These are phyloP conservation scores for Phytophthora lateralis DNA, from an alignment of 352 stramenopile genomes.

Conservation along the genomic window DNA sequence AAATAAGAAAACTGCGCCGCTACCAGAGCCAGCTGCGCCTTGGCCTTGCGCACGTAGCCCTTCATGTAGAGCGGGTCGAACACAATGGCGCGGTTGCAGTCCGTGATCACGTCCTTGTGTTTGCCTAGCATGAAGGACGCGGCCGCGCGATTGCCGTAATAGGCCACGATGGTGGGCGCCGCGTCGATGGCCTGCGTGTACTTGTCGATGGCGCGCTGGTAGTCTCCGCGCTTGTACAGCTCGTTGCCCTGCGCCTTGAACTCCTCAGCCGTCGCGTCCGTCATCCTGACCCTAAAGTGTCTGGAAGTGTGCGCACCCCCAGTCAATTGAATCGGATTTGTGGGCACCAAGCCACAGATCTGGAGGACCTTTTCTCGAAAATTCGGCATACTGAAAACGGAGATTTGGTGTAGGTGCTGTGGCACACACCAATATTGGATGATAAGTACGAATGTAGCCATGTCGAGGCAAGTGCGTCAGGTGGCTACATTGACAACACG, in stretches of 20 bases:
- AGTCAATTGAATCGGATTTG: constrained; percentile 28
- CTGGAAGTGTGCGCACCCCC: not conserved
- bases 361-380: constrained; percentile 26
- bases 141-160: constrained; percentile 92
- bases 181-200: constrained; percentile 92
- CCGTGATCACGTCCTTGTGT: constrained; percentile 89
- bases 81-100: constrained; percentile 91
- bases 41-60: constrained; percentile 91
- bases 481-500: constrained; percentile 13
- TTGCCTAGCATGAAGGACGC: constrained; percentile 91
- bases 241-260: constrained; percentile 91
- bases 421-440: not conserved
- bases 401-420: constrained; percentile 10
- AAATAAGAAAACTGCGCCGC: constrained; percentile 8
- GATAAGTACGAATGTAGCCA: constrained; percentile 26
- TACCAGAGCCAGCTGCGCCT: constrained; percentile 83
- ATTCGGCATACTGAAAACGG: constrained; percentile 38
- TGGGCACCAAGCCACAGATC: constrained; percentile 10
- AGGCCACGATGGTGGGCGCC: constrained; percentile 81
- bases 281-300: constrained; percentile 25
- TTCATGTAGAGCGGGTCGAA: constrained; percentile 92
- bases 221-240: constrained; percentile 92
- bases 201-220: constrained; percentile 87
- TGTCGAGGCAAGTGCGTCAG: not conserved
- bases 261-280: constrained; percentile 68